These are phyloP conservation scores for Penicillium riverlandense DNA, from an alignment of 495 filamentous ascomycete species.

Conservation along the genomic window DNA sequence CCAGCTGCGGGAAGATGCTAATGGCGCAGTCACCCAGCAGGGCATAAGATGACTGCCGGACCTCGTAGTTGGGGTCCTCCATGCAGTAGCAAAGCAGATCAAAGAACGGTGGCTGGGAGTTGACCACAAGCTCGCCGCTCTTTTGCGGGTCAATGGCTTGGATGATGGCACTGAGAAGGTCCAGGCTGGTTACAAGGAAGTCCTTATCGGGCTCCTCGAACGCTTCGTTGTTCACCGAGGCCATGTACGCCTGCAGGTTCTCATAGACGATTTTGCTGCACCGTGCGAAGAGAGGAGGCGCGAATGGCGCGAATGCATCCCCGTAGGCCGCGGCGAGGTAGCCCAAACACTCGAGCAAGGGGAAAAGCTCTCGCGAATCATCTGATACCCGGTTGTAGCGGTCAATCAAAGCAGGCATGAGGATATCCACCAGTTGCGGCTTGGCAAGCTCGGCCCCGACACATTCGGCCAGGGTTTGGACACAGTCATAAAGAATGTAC, in stretches of 20 bases:
- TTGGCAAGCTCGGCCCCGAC: slow-evolving; percentile 71
- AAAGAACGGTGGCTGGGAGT: slow-evolving; percentile 77
- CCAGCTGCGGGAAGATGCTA: slow-evolving; percentile 81
- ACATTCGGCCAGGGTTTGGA: slow-evolving; percentile 93
- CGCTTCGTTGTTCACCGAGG: slow-evolving; percentile 53
- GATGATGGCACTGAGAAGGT: slow-evolving; percentile 88
- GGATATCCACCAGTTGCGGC: slow-evolving; percentile 67
- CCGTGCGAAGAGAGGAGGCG: slow-evolving; percentile 72
- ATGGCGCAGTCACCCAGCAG: slow-evolving; percentile 95
- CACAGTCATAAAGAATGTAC: slow-evolving; percentile 97
- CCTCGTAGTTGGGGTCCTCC: slow-evolving; percentile 86
- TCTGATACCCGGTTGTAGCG: slow-evolving; percentile 85
- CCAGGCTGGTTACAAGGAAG: slow-evolving; percentile 92
- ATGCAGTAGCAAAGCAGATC: slow-evolving; percentile 86
- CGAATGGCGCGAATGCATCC: slow-evolving; percentile 74
- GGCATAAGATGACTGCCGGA: slow-evolving; percentile 93
- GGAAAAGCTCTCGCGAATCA: slow-evolving; percentile 89
- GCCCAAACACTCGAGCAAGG: slow-evolving; percentile 87
- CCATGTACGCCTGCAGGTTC: slow-evolving; percentile 72
- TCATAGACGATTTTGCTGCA: slow-evolving; percentile 87
- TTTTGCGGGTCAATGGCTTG: slow-evolving; percentile 76
- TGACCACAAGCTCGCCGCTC: slow-evolving; percentile 66
- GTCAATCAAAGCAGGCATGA: slow-evolving; percentile 92
- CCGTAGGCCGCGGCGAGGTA: slow-evolving; percentile 88
- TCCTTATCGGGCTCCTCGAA: slow-evolving; percentile 90